Evolutionary conservation across 2,329 filamentous ascomycete genomes (phyloP), one percentile per base, ranked within the genome.

Genomic region (Stromatinia cepivora): DNA sequence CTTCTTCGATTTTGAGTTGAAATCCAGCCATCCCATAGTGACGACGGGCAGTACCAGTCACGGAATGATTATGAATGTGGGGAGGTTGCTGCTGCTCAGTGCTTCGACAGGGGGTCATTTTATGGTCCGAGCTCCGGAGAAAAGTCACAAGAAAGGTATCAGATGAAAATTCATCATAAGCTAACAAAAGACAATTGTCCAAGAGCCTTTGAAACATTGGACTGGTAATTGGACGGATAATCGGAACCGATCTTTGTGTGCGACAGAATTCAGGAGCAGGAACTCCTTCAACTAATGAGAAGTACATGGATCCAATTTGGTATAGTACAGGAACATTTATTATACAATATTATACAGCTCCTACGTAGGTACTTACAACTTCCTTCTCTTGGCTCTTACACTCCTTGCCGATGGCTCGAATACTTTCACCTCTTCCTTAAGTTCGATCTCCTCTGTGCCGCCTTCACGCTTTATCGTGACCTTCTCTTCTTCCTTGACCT

Each of bases 1-100:
- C 69, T 71, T 76, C 50, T 73, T 70, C 39, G 73, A 71, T 70
- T 75, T 72, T 56, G 81, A 79, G 71, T 79, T 78, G 82, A 82
- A 83, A 79, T 80, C 80, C 70, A 81, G 80, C 83, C 82, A 84
- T 82, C 78, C 79, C 83, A 84, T 84, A 70, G 72, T 78, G 76
- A 54, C 46, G 58, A 25, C 69, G 71, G 70, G 62, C 67, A 65
- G 52, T 66, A 25, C 36, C 58, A 57, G 65, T 50, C 36, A 36
- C 20, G 8, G 36, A 50, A 31, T 48, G 50, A 22, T 34, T 39
- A 17, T 52, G 59, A 42, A 56, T 56, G 68, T 61, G 54, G 70
- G 59, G 63, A 52, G 52, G 54, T 58, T 39, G 57, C 57, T 46
- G 39, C 42, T 34, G 39, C 28, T 65, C 34, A 34, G 36, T 39